These are phyloP conservation scores for Hevea brasiliensis DNA, from an alignment of 345 rosid species.

Conservation along the genomic window DNA sequence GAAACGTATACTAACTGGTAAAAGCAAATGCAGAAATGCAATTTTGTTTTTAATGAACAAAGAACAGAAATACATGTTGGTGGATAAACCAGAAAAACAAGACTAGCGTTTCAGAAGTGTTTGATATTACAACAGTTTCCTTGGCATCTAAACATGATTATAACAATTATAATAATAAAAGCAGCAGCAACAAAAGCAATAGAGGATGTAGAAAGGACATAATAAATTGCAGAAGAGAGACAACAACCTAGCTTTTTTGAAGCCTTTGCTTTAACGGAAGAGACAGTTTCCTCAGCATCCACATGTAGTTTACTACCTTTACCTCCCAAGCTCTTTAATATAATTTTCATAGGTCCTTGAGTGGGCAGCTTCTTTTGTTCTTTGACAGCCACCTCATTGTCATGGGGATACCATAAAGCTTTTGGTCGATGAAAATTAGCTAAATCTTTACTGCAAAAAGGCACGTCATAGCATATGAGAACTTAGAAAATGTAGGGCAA, in stretches of 20 bases:
- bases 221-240: slow-evolving; percentile 20
- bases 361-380: slow-evolving; percentile 79
- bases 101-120: background rate
- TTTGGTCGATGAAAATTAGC: slow-evolving; percentile 95
- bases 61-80: background rate
- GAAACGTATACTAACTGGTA: background rate
- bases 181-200: slow-evolving; percentile 2
- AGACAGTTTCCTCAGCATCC: slow-evolving; percentile 72
- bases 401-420: slow-evolving; percentile 95
- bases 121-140: background rate
- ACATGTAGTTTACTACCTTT: slow-evolving; percentile 93
- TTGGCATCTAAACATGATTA: background rate
- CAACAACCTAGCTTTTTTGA: slow-evolving; percentile 87
- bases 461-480: slow-evolving; percentile 4
- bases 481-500: background rate
- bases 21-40: no score
- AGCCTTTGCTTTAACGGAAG: slow-evolving; percentile 84
- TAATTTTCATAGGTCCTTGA: slow-evolving; percentile 77
- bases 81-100: background rate
- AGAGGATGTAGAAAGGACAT: background rate
- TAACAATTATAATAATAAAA: background rate
- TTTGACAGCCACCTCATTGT: slow-evolving; percentile 85
- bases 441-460: slow-evolving; percentile 74
- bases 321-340: slow-evolving; percentile 95
- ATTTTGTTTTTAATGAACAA: no score